Evolutionary conservation across 352 stramenopile genomes (phyloP).

Genomic region (Globisporangium rhizosaccharum): DNA sequence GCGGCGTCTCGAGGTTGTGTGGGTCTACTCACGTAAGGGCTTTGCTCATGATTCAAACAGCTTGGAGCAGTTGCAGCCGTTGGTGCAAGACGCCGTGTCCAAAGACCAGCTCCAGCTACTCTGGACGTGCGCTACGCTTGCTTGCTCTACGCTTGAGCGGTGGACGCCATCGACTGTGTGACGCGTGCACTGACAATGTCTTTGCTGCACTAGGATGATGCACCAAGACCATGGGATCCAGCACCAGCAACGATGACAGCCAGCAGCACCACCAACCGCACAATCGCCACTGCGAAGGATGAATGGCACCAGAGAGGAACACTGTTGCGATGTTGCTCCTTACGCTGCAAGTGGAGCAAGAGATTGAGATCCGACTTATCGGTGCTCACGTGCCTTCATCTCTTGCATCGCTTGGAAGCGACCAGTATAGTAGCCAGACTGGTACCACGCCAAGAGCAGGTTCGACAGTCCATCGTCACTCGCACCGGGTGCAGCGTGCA

Average conservation of each 20-base stretch:
- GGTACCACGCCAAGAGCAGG: constrained; percentile 78
- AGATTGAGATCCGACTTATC: not conserved
- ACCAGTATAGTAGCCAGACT: constrained; percentile 79
- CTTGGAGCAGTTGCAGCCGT: constrained; percentile 26
- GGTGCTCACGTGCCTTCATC: constrained; percentile 34
- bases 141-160: not conserved
- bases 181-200: not conserved
- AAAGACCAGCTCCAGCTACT: constrained; percentile 40
- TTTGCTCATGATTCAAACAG: constrained; percentile 9
- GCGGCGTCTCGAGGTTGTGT: not conserved
- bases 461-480: constrained; percentile 63
- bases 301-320: too few species aligned
- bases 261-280: not conserved
- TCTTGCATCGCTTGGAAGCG: constrained; percentile 76
- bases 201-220: constrained; percentile 9
- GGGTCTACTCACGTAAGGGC: not conserved
- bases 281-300: not conserved
- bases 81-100: constrained; percentile 31
- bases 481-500: constrained; percentile 9
- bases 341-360: not conserved
- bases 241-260: not conserved
- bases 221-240: constrained; percentile 13
- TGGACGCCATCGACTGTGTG: not conserved
- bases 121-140: constrained; percentile 23
- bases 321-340: too few species aligned